Evolutionary conservation across 768 basidiomycete genomes (phyloP).

Genomic region (Suillus decipiens): DNA sequence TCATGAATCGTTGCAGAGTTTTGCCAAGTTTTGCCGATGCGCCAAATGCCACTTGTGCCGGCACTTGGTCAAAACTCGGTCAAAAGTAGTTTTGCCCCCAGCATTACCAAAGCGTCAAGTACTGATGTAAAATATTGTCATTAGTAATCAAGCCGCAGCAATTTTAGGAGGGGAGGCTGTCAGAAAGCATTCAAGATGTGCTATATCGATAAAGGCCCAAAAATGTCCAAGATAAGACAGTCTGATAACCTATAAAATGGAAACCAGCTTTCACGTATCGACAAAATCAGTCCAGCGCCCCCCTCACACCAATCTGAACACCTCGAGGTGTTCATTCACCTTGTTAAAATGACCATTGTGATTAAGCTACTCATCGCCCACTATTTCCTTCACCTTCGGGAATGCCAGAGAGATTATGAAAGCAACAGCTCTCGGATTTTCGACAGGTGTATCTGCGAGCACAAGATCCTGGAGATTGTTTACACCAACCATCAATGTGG

Average conservation of each 20-base stretch:
- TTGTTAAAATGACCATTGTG: neutral
- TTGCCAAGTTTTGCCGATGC: too few relatives aligned
- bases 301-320: neutral
- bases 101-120: too few relatives aligned
- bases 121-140: too few relatives aligned
- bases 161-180: constrained; percentile 1
- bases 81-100: too few relatives aligned
- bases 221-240: neutral
- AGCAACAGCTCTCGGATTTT: neutral
- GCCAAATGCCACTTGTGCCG: too few relatives aligned
- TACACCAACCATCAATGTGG: neutral
- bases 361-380: neutral
- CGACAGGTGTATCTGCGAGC: neutral
- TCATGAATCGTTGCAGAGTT: too few relatives aligned
- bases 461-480: neutral
- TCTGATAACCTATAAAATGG: neutral
- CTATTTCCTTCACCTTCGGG: neutral
- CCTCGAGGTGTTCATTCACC: neutral
- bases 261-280: neutral
- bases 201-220: neutral
- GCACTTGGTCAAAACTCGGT: too few relatives aligned
- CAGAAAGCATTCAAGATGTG: constrained; percentile 2
- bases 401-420: neutral
- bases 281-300: neutral
- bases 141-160: neutral